phyloP scores from a whole-genome alignment of 2,329 filamentous ascomycete genomes.

The Diplodia intermedia region DNA sequence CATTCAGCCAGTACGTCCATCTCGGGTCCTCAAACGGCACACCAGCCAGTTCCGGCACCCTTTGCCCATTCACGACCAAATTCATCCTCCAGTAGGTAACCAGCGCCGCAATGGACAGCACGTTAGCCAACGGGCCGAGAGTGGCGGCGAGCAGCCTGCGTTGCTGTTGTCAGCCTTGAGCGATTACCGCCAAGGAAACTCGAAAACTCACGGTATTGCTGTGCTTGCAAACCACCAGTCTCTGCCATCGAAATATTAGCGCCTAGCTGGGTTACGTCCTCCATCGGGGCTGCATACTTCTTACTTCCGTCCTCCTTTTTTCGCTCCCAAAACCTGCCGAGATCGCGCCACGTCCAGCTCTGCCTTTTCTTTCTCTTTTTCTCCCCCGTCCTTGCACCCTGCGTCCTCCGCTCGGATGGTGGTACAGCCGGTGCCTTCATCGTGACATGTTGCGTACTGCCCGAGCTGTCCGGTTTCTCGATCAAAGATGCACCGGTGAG shows the following conservation, averaged over 20 bases:
- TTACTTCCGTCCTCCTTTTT: constrained; percentile 16
- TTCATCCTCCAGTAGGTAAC: constrained; percentile 77
- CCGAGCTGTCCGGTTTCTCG: constrained; percentile 16
- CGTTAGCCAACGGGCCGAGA: constrained; percentile 83
- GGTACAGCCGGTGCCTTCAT: neutral
- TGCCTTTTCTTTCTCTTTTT: neutral
- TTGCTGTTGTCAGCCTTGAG: neutral
- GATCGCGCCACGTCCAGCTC: neutral
- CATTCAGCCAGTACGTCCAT: constrained; percentile 80
- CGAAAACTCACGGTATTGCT: constrained; percentile 41
- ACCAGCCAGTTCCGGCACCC: constrained; percentile 60
- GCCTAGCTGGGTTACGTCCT: neutral
- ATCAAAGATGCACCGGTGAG: neutral
- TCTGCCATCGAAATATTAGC: constrained; percentile 32
- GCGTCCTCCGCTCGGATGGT: neutral
- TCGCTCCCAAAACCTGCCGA: constrained; percentile 16
- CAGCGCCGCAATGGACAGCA: constrained; percentile 86
- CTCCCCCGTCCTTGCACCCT: neutral
- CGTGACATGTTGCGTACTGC: constrained; percentile 3
- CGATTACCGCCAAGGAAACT: too few relatives aligned
- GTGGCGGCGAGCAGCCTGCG: constrained; percentile 75
- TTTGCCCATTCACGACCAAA: constrained; percentile 56
- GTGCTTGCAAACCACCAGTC: constrained; percentile 52
- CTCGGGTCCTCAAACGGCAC: constrained; percentile 69
- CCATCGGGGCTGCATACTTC: neutral